Conservation (phyloP, 2,329 filamentous ascomycete genomes). For the Calonectria leucothoes region DNA sequence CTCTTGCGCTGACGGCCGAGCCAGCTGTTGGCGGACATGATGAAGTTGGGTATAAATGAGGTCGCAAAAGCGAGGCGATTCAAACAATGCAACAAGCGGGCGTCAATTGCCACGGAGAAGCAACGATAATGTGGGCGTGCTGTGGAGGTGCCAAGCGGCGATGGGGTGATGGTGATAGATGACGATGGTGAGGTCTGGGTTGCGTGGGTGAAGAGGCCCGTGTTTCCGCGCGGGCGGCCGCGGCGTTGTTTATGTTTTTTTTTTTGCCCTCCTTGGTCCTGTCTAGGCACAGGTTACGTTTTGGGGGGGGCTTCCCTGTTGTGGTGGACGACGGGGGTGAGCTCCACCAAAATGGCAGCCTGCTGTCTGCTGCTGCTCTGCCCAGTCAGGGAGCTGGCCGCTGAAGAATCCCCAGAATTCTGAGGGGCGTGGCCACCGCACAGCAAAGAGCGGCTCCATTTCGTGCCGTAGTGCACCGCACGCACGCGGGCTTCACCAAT, state of each 20-base stretch:
- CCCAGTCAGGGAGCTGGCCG: background rate
- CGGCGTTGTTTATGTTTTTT: constrained; percentile 41
- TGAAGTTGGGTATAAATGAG: constrained; percentile 29
- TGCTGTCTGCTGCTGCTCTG: background rate
- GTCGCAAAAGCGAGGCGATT: constrained; percentile 43
- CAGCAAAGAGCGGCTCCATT: background rate
- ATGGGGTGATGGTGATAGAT: constrained; percentile 20
- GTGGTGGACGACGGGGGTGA: constrained; percentile 17
- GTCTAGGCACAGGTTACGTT: constrained; percentile 11
- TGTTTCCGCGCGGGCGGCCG: constrained; percentile 27
- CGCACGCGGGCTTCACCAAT: background rate
- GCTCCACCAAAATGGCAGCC: background rate
- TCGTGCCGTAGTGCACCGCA: background rate
- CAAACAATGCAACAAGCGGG: background rate
- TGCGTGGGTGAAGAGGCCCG: constrained; percentile 24
- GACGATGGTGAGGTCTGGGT: constrained; percentile 22
- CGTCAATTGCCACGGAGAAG: constrained; percentile 11
- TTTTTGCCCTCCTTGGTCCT: constrained; percentile 17
- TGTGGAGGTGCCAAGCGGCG: background rate
- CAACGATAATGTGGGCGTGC: background rate
- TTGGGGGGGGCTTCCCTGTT: constrained; percentile 25
- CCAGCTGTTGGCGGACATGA: constrained; percentile 70
- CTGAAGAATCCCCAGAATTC: constrained; percentile 7
- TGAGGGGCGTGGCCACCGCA: background rate
- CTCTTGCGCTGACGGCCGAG: constrained; percentile 85